Evolutionary conservation across 73 alveolate species (phyloP).

Genomic region (Tetrahymena malaccensis): DNA sequence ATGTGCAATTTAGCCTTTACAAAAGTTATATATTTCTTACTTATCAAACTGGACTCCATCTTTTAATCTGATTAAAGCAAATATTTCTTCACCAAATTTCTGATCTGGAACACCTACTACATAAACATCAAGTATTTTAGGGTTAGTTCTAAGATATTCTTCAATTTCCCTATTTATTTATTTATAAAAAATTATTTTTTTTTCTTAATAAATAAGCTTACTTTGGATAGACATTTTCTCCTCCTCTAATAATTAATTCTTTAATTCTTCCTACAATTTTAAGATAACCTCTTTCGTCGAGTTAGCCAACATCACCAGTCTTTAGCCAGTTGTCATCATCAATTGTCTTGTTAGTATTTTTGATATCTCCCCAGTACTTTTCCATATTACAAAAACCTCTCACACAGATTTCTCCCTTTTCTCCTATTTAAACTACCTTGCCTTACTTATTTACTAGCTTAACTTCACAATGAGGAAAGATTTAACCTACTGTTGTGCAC

Average conservation of each 20-base stretch:
- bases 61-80: conserved; percentile 66
- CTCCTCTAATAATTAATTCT: conserved; percentile 85
- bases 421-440: conserved; percentile 35
- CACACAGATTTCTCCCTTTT: conserved; percentile 57
- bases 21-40: conserved; percentile 39
- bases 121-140: conserved; percentile 50
- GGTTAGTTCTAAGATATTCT: conserved; percentile 52
- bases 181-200: background rate
- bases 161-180: conserved; percentile 51
- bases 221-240: conserved; percentile 78
- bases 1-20: conserved; percentile 62
- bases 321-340: conserved; percentile 57
- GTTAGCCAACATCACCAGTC: conserved; percentile 66
- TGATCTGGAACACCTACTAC: conserved; percentile 73
- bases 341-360: conserved; percentile 50
- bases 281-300: conserved; percentile 73
- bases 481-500: conserved; percentile 50
- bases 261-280: conserved; percentile 72
- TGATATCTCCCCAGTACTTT: conserved; percentile 71
- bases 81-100: conserved; percentile 69
- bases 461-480: conserved; percentile 39
- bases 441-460: conserved; percentile 37
- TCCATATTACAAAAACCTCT: conserved; percentile 65
- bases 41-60: conserved; percentile 1
- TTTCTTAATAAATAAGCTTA: background rate